Percentiles rank a stretch among this genome's conserved stretches.
phyloP scores from a whole-genome alignment of 495 filamentous ascomycete species.

The Xylaria sp. region DNA sequence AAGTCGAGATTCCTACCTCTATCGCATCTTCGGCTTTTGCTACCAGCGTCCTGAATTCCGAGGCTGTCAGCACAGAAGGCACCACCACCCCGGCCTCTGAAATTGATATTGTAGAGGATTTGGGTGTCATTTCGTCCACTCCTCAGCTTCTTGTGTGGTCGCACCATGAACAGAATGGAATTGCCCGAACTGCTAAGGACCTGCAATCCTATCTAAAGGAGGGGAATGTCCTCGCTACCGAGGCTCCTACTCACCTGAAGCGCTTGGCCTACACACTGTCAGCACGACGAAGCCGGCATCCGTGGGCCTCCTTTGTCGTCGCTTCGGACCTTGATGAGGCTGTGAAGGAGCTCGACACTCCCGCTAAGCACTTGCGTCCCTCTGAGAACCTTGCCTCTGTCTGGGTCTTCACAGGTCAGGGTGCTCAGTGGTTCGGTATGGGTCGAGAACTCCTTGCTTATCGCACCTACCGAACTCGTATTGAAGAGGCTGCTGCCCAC shows the following conservation, averaged over 20 bases:
- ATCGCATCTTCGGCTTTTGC: constrained; percentile 28
- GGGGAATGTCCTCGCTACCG: constrained; percentile 17
- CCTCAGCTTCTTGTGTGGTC: constrained; percentile 40
- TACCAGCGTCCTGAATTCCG: constrained; percentile 28
- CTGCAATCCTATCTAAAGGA: constrained; percentile 34
- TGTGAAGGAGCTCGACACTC: constrained; percentile 28
- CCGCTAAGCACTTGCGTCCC: constrained; percentile 34
- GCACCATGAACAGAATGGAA: constrained; percentile 40
- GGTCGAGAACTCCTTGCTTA: constrained; percentile 50
- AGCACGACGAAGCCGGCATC: constrained; percentile 47
- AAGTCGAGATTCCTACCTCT: constrained; percentile 18
- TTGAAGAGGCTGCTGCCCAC: constrained; percentile 37
- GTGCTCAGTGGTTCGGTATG: constrained; percentile 57
- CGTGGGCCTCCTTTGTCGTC: constrained; percentile 48
- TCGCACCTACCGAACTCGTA: constrained; percentile 33
- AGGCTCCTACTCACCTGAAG: constrained; percentile 30
- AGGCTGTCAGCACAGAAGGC: constrained; percentile 31
- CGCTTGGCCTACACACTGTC: constrained; percentile 48
- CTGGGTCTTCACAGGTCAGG: constrained; percentile 45
- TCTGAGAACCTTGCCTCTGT: constrained; percentile 29
- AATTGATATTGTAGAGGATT: constrained; percentile 23
- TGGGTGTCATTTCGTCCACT: constrained; percentile 29
- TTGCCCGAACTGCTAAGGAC: constrained; percentile 32
- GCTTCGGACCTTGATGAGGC: constrained; percentile 36
- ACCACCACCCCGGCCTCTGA: constrained; percentile 35